A percentile compares a stretch with the other conserved stretches of the same genome.
These are phyloP conservation scores for Starmerella apis DNA, from an alignment of 805 yeast genomes.

Conservation along the genomic window DNA sequence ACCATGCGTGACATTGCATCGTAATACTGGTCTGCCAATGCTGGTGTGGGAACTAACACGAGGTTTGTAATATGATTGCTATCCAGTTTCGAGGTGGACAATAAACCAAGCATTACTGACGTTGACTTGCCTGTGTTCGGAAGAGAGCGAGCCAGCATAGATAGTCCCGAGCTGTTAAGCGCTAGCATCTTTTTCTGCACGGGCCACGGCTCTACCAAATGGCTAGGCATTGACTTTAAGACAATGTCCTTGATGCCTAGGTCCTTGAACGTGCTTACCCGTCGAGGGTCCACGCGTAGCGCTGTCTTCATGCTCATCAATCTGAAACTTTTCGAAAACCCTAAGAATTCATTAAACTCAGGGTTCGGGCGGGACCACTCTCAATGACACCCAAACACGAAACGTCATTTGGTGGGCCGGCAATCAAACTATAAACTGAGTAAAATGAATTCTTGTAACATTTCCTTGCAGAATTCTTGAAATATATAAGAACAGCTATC, in stretches of 20 bases:
- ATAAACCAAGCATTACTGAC: conserved; percentile 27
- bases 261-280: conserved; percentile 23
- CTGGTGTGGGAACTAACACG: conserved; percentile 31
- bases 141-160: conserved; percentile 27
- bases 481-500: neutral
- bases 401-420: neutral
- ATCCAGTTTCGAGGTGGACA: conserved; percentile 12
- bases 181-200: conserved; percentile 29
- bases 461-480: neutral
- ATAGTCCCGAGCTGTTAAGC: conserved; percentile 27
- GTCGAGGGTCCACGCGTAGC: conserved; percentile 25
- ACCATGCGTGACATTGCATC: conserved; percentile 7
- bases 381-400: neutral
- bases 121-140: conserved; percentile 33
- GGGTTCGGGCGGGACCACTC: conserved; percentile 7
- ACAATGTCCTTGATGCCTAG: conserved; percentile 17
- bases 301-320: conserved; percentile 8
- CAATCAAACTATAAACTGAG: neutral
- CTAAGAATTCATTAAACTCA: neutral
- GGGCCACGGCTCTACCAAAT: conserved; percentile 21
- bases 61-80: conserved; percentile 23
- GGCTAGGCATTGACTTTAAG: conserved; percentile 9
- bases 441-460: neutral
- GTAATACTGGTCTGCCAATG: conserved; percentile 31
- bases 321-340: conserved; percentile 5